Conservation (phyloP, 805 yeast genomes). For the Lipomyces yamanashiensis region DNA sequence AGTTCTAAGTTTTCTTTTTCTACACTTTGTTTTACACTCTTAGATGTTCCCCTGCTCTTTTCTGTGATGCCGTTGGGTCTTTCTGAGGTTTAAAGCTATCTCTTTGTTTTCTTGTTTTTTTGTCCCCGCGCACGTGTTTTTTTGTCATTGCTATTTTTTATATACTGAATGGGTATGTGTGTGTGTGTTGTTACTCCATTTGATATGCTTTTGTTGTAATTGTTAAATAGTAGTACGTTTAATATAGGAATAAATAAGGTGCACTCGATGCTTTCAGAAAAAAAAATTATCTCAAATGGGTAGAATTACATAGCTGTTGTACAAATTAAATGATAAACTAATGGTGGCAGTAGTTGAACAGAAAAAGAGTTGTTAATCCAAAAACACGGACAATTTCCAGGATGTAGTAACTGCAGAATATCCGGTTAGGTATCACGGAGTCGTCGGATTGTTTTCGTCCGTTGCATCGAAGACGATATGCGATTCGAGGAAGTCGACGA, state of each 20-base stretch:
- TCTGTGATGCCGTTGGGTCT: neutral
- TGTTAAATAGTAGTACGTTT: slow-evolving; percentile 10
- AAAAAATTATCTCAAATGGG: no score
- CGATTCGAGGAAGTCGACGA: slow-evolving; percentile 5
- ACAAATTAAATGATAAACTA: no score
- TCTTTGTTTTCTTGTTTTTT: neutral
- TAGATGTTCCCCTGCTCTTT: neutral
- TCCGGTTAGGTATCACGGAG: no score
- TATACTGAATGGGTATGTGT: neutral
- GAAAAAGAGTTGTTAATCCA: no score
- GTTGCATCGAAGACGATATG: slow-evolving; percentile 1
- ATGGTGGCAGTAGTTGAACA: no score
- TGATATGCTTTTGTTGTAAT: slow-evolving; percentile 5
- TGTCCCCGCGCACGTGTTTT: neutral
- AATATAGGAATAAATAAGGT: neutral
- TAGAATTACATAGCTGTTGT: no score
- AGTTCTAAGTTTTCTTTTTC: neutral
- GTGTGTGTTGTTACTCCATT: neutral
- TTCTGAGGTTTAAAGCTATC: no score
- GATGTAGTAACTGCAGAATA: no score
- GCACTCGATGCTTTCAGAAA: no score
- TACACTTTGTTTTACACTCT: neutral
- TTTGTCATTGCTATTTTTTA: neutral
- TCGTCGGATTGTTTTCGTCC: neutral
- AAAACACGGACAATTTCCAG: no score